phyloP scores from a whole-genome alignment of 1,139 yeast genomes.

The Taphrina populina region DNA sequence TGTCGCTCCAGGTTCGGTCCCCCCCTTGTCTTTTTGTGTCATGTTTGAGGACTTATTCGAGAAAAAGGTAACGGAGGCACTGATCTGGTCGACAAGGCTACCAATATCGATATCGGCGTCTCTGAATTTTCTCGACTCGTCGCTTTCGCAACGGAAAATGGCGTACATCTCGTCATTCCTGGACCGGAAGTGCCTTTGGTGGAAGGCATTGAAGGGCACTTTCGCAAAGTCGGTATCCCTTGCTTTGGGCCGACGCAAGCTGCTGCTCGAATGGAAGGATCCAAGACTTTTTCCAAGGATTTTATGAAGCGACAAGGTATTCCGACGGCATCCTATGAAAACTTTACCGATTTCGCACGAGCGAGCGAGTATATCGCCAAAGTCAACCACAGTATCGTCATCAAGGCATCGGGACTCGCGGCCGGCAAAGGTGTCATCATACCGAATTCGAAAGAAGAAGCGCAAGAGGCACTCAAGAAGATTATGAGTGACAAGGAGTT shows the following conservation, averaged over 20 bases:
- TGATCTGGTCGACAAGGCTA: conserved; percentile 54
- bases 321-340: conserved; percentile 88
- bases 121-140: conserved; percentile 47
- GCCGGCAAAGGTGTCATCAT: conserved; percentile 98
- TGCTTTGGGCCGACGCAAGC: conserved; percentile 90
- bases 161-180: conserved; percentile 77
- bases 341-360: conserved; percentile 70
- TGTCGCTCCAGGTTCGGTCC: conserved; percentile 77
- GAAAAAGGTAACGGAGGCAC: conserved; percentile 82
- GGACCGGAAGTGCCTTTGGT: conserved; percentile 99
- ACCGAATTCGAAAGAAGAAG: conserved; percentile 82
- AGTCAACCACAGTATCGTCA: conserved; percentile 75
- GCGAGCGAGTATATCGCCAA: conserved; percentile 70
- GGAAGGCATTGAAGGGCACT: conserved; percentile 77
- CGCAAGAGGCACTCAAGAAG: conserved; percentile 75
- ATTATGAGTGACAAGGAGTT: conserved; percentile 88
- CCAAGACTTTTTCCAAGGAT: conserved; percentile 89
- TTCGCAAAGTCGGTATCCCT: conserved; percentile 77
- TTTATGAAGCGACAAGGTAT: conserved; percentile 89
- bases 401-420: conserved; percentile 97
- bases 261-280: conserved; percentile 96
- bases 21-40: not conserved
- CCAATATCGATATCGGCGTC: conserved; percentile 67
- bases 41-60: not conserved
- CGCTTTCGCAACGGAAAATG: conserved; percentile 66